These are phyloP conservation scores for Exophiala alcalophila DNA, from an alignment of 2,329 filamentous ascomycete genomes.

Conservation along the genomic window DNA sequence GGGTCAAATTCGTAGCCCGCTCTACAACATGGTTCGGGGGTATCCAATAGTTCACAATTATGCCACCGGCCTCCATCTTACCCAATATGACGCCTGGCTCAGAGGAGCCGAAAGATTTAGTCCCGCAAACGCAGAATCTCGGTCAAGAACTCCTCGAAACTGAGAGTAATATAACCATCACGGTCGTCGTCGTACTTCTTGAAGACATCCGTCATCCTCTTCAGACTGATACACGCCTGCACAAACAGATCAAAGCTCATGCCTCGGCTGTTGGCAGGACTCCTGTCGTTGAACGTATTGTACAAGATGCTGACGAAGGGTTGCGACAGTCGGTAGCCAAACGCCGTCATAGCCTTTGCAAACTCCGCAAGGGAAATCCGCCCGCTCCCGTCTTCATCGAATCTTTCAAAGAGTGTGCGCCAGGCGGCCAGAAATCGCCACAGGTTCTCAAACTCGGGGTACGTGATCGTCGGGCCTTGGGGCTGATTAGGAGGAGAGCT, in stretches of 20 bases:
- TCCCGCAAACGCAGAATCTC: conserved; percentile 31
- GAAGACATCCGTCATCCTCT: conserved; percentile 98
- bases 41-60: no score
- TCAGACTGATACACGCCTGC: conserved; percentile 92
- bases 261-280: conserved; percentile 52
- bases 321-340: conserved; percentile 85
- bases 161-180: conserved; percentile 84
- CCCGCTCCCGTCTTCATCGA: conserved; percentile 82
- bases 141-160: conserved; percentile 76
- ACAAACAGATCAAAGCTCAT: conserved; percentile 97
- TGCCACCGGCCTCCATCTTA: no score
- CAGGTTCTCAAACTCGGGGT: conserved; percentile 91
- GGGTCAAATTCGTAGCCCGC: no score
- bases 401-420: conserved; percentile 91
- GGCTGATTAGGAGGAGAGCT: conserved; percentile 25
- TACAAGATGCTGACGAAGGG: conserved; percentile 84
- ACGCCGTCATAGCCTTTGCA: conserved; percentile 82
- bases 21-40: no score
- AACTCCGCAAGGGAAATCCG: conserved; percentile 86
- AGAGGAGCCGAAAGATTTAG: no score
- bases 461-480: conserved; percentile 75
- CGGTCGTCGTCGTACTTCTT: conserved; percentile 98
- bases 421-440: conserved; percentile 96
- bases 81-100: no score
- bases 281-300: conserved; percentile 69